Base-by-base conservation (phyloP, 768 basidiomycete genomes). In the Calocybe gangraenosa region DNA sequence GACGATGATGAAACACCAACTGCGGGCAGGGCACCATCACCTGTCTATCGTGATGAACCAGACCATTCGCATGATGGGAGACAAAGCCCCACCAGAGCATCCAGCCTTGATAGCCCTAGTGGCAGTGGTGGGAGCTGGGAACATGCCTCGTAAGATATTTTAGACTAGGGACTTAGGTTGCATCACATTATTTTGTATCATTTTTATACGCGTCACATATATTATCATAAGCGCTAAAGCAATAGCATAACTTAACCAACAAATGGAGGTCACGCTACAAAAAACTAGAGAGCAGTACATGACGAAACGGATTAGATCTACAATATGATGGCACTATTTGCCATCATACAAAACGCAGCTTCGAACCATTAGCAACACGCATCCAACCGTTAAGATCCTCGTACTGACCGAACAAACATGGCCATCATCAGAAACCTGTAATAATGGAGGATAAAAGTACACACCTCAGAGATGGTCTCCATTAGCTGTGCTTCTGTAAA, bases 401-500 rank as follows among this genome's bases (percentile, higher is more conserved):
- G 62, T 96, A 97, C 94, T 97, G 44, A 32, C 23, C 47, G 18
- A 46, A 39, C 10, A 52, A 21, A 13, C 31, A 53, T 35, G 28
- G 40, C 47, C 44, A 56, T 49, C 43, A 39, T 57, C 19, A 47
- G 2, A n/a, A 13, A 15, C 8, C 19, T 36, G 6, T 5, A 40
- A 37, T 40, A 33, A 19, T 43, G 42, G 49, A 17, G n/a, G n/a
- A n/a, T n/a, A n/a, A n/a, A 18, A 11, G 48, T 20, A 60, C 82
- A 62, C 58, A 93, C 93, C 72, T 87, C 75, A 14, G 73, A 56
- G 40, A 97, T 85, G 0, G 91, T 89, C 50, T 90, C 84, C 73
- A 86, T 89, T 11, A 99, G 74, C 64, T 92, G 87, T 1, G 76
- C 81, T 61, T 99, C 95, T 11, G 92, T 97, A 66, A 86, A 96